Conservation (phyloP, 106 monocot genomes). For the Dioscorea dumetorum region DNA sequence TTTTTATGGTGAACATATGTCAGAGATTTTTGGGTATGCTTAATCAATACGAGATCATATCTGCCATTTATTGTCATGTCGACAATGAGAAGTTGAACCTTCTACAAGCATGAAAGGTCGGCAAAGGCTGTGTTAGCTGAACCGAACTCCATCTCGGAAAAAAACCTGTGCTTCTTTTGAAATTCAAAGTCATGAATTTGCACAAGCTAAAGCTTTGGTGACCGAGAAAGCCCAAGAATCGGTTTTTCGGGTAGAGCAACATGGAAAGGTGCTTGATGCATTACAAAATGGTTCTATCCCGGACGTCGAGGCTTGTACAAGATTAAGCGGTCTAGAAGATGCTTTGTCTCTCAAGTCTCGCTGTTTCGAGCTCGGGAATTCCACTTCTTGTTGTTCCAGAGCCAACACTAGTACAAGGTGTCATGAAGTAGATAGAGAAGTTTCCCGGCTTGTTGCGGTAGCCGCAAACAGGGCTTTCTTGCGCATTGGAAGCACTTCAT, state of each 20-base stretch:
- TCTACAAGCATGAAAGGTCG: conserved; percentile 70
- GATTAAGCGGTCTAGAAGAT: conserved; percentile 45
- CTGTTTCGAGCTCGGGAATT: conserved; percentile 74
- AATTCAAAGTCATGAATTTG: conserved; percentile 67
- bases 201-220: conserved; percentile 65
- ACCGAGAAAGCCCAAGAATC: conserved; percentile 70
- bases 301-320: conserved; percentile 31
- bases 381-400: conserved; percentile 96
- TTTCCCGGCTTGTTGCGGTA: conserved; percentile 56
- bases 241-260: conserved; percentile 74
- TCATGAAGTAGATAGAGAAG: conserved; percentile 80
- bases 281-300: conserved; percentile 55
- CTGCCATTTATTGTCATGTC: conserved; percentile 55
- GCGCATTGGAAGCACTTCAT: conserved; percentile 56
- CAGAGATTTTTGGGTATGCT: conserved; percentile 72
- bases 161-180: conserved; percentile 65
- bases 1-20: conserved; percentile 18
- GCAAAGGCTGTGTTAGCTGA: conserved; percentile 77
- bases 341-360: conserved; percentile 68
- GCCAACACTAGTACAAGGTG: conserved; percentile 80
- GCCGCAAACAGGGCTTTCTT: conserved; percentile 55
- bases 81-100: conserved; percentile 84
- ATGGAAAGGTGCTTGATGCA: conserved; percentile 72
- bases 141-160: conserved; percentile 57
- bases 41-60: conserved; percentile 63